Conservation (phyloP, 2,329 filamentous ascomycete species). For the Dissoconium aciculare region DNA sequence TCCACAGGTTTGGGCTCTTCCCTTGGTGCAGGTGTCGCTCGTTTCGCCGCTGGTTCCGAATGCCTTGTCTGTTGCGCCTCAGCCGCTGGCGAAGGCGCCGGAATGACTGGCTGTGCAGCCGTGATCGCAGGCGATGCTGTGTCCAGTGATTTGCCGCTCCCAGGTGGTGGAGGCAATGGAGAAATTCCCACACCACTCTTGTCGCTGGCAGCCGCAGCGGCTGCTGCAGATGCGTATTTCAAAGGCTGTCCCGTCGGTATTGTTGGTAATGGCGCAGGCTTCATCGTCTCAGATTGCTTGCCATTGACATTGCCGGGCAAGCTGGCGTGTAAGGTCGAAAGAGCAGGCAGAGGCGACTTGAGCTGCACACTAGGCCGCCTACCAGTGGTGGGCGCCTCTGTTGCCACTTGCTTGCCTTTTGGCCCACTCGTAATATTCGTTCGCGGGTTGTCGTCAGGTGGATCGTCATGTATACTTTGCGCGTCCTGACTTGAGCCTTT, state of each 20-base stretch:
- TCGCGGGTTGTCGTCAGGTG: slow-evolving; percentile 43
- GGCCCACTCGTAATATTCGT: slow-evolving; percentile 30
- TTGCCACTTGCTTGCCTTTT: slow-evolving; percentile 34
- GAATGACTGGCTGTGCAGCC: slow-evolving; percentile 26
- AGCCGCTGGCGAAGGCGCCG: slow-evolving; percentile 13
- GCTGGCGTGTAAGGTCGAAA: slow-evolving; percentile 76
- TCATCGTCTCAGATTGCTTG: slow-evolving; percentile 56
- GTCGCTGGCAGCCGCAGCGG: slow-evolving; percentile 80
- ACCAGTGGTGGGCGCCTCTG: slow-evolving; percentile 43
- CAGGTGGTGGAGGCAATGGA: slow-evolving; percentile 79
- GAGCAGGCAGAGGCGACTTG: slow-evolving; percentile 83
- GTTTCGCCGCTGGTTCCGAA: slow-evolving; percentile 16
- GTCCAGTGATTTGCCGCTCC: slow-evolving; percentile 41
- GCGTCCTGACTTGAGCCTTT: slow-evolving; percentile 88
- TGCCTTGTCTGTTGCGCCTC: slow-evolving; percentile 7
- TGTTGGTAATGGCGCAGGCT: slow-evolving; percentile 74
- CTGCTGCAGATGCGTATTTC: slow-evolving; percentile 93
- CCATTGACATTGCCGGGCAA: slow-evolving; percentile 47
- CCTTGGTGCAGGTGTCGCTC: slow-evolving; percentile 15
- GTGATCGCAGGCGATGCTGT: slow-evolving; percentile 38
- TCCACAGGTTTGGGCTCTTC: slow-evolving; percentile 17
- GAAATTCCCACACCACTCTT: slow-evolving; percentile 81
- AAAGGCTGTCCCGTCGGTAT: slow-evolving; percentile 76
- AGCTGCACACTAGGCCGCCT: slow-evolving; percentile 75
- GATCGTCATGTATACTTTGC: slow-evolving; percentile 79